Evolutionary conservation across 768 basidiomycete genomes (phyloP).

Genomic region (Pleurotus cornucopiae): DNA sequence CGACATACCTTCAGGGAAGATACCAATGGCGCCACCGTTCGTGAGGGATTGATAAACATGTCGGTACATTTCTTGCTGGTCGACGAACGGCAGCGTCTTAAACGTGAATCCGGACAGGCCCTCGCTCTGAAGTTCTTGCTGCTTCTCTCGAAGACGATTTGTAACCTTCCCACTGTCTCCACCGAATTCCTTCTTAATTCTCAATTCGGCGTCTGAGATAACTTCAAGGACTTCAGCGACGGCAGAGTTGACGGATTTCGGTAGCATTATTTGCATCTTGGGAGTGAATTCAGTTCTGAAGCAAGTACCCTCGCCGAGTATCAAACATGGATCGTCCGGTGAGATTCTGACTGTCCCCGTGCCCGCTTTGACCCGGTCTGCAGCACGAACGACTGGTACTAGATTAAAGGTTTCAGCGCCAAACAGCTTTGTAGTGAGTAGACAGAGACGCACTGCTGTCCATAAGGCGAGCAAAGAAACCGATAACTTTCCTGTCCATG

Average conservation of each 20-base stretch:
- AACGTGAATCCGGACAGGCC: slow-evolving; percentile 66
- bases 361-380: slow-evolving; percentile 77
- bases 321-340: slow-evolving; percentile 70
- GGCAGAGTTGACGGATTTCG: slow-evolving; percentile 71
- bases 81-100: slow-evolving; percentile 83
- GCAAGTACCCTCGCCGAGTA: slow-evolving; percentile 76
- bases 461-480: slow-evolving; percentile 79
- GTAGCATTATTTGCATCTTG: slow-evolving; percentile 82
- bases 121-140: slow-evolving; percentile 51
- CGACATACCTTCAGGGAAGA: slow-evolving; percentile 91
- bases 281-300: slow-evolving; percentile 74
- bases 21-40: slow-evolving; percentile 88
- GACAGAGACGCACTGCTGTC: slow-evolving; percentile 65
- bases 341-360: slow-evolving; percentile 70
- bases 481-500: slow-evolving; percentile 75
- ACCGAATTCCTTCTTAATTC: slow-evolving; percentile 83
- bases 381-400: slow-evolving; percentile 94
- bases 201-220: slow-evolving; percentile 81
- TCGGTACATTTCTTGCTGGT: slow-evolving; percentile 93
- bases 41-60: slow-evolving; percentile 86
- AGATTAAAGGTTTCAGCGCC: not conserved
- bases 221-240: slow-evolving; percentile 86
- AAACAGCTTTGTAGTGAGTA: slow-evolving; percentile 11
- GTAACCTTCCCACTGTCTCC: slow-evolving; percentile 78
- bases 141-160: slow-evolving; percentile 59